phyloP scores from a whole-genome alignment of 371 early-diverging fungal species.

The Rhizopus stolonifer region DNA sequence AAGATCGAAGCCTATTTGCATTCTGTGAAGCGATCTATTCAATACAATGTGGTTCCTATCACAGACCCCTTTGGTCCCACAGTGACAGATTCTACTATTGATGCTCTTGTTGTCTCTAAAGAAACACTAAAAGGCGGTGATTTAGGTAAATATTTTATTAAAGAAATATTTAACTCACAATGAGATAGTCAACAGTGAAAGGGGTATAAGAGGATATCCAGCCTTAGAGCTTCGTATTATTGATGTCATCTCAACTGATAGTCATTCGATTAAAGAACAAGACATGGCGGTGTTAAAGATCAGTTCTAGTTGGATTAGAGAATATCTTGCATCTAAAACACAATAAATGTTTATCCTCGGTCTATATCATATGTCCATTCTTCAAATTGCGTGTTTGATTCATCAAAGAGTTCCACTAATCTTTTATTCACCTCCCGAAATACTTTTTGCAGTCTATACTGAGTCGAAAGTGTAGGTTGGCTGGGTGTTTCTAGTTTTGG shows the following conservation, averaged over 20 bases:
- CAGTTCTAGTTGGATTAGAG: conserved; percentile 69
- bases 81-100: conserved; percentile 67
- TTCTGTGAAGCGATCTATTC: conserved; percentile 48
- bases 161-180: neutral
- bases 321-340: conserved; percentile 34
- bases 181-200: conserved; percentile 60
- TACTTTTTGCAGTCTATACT: conserved; percentile 36
- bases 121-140: conserved; percentile 84
- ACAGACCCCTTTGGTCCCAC: conserved; percentile 91
- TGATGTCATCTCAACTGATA: conserved; percentile 66
- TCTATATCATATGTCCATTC: conserved; percentile 55
- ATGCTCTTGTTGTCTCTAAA: conserved; percentile 84
- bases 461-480: conserved; percentile 22
- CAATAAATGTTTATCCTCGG: neutral
- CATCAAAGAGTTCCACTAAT: conserved; percentile 48
- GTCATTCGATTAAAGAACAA: conserved; percentile 27
- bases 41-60: conserved; percentile 69
- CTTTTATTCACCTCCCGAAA: conserved; percentile 49
- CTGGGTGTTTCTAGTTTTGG: conserved; percentile 34
- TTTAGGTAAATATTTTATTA: conserved; percentile 47
- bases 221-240: conserved; percentile 72
- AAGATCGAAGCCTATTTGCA: conserved; percentile 63
- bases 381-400: conserved; percentile 34
- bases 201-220: conserved; percentile 45
- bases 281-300: conserved; percentile 62